Evolutionary conservation across 805 yeast species (phyloP), one percentile per base, ranked within the genome.

Genomic region (Metschnikowia dekortorum): DNA sequence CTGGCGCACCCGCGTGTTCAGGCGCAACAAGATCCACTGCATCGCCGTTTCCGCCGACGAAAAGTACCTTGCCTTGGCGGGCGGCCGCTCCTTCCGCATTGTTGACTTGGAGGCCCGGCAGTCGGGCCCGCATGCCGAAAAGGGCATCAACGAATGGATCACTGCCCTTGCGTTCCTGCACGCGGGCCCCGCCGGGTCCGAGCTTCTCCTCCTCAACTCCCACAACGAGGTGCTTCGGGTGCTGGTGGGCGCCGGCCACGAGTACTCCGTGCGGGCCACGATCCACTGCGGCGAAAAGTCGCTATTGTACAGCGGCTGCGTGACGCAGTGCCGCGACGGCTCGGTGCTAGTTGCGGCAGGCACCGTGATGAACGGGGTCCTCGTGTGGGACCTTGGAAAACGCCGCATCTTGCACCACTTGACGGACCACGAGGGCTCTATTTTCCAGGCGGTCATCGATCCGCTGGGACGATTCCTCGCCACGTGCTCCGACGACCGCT

Each of bases 401-500:
- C 54, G 68, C 1, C 40, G 70, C 31, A 69, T 85, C 8, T 26
- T 81, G 2, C 81, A 83, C 57, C 77, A 76, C 35, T 71, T 92
- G 46, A 76, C 78, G 0, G 86, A 84, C 0, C 99, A 94, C 68
- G 90, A 85, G 64, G 99, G 99, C 2, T 87, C 97, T 0, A 90
- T 92, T 30, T 92, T 94, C 67, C 87, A 86, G 30, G 90, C 90
- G 4, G 75, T 76, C 14, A 72, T 86, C 33, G 86, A 88, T 51
- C 53, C 63, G 0, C 70, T 76, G 47, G 88, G 85, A 5, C 63
- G 70, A 41, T 74, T 69, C 49, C 68, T 89, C 7, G 82, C 85
- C 1, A 83, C 92, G 44, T 94, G 99, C 64, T 92, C 98, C 0
- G 98, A 94, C 66, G 99, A 92, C 63, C 76, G 99, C 53, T 87